Conservation (phyloP, 2,329 filamentous ascomycete species). For the Colletotrichum sp. region DNA sequence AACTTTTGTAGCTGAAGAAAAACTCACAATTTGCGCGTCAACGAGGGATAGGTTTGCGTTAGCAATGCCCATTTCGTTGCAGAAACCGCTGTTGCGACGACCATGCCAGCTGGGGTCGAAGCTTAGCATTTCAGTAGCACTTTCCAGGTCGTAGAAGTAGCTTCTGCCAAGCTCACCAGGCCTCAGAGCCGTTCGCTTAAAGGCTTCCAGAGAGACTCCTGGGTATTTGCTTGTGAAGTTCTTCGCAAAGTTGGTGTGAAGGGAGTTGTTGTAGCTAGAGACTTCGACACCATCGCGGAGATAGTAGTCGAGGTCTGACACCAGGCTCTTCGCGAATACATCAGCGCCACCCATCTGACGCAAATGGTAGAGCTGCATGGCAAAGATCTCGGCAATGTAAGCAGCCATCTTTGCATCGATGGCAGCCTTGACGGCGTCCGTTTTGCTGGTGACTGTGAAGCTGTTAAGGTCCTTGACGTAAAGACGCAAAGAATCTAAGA, state of each 20-base stretch:
- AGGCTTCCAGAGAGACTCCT: conserved; percentile 74
- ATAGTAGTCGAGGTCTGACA: conserved; percentile 80
- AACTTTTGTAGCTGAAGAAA: background rate
- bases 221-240: conserved; percentile 84
- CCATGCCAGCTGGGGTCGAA: conserved; percentile 83
- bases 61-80: conserved; percentile 81
- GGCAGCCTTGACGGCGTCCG: conserved; percentile 62
- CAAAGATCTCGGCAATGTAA: conserved; percentile 84
- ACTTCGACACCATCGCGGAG: conserved; percentile 78
- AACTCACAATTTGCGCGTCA: conserved; percentile 83
- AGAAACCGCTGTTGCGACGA: conserved; percentile 73
- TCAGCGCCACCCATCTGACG: conserved; percentile 75
- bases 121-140: conserved; percentile 77
- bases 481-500: conserved; percentile 73
- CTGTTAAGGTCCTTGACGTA: conserved; percentile 69
- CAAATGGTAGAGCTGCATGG: conserved; percentile 88
- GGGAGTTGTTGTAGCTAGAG: conserved; percentile 83
- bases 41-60: conserved; percentile 93
- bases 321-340: conserved; percentile 71
- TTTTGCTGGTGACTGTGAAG: conserved; percentile 55
- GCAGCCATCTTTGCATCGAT: conserved; percentile 76
- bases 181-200: conserved; percentile 77
- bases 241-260: conserved; percentile 83
- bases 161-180: conserved; percentile 71
- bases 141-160: conserved; percentile 84